Base-by-base conservation (phyloP, 2,329 filamentous ascomycete genomes). In the Plenodomus tracheiphilus region DNA sequence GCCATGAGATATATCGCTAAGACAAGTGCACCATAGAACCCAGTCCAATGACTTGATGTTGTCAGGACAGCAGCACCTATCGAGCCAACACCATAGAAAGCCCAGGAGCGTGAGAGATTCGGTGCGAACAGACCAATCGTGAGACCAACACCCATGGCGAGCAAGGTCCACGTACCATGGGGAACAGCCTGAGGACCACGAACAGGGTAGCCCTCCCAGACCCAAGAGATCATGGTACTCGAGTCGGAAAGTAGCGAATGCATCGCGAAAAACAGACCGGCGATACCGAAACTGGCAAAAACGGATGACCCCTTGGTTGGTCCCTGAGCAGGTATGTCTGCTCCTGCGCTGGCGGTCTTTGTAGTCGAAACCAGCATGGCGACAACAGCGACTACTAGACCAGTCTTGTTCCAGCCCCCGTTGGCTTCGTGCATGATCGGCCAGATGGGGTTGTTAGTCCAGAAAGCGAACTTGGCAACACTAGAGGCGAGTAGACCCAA, bases 141-240 rank as follows among this genome's bases (percentile, higher is more conserved):
- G 17, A 96, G 78, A 46, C 94, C 94, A 35, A 80, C 76, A 21
- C 89, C 90, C 94, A 99, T 99, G 50, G 87, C 87, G 45, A 89
- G 81, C 43, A 97, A 83, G 1, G 91, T 97, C 69, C 87, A 84
- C 63, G 89, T 91, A 45, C 92, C 94, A 65, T 97, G 91, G n/a
- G 91, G 91, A 40, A 87, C 91, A 53, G 91, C 85, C 41, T 94
- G 84, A 2, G 94, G 94, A 6, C 94, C 94, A 41, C 88, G 85
- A 35, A 97, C 84, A 13, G 94, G 94, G 64, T 89, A 99, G 6
- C 94, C 94, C 62, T 97, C 91, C 94, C 94, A 99, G 2, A 91
- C 91, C 94, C 94, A 99, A 15, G 92, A 81, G 49, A 97, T 97
- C 91, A 99, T 97, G 45, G 94, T 99, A 77, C 94, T 97, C 0